Percentiles rank a stretch among this genome's conserved stretches.
phyloP scores from a whole-genome alignment of 2,329 filamentous ascomycete genomes.

The Paracoccidioides brasiliensis region DNA sequence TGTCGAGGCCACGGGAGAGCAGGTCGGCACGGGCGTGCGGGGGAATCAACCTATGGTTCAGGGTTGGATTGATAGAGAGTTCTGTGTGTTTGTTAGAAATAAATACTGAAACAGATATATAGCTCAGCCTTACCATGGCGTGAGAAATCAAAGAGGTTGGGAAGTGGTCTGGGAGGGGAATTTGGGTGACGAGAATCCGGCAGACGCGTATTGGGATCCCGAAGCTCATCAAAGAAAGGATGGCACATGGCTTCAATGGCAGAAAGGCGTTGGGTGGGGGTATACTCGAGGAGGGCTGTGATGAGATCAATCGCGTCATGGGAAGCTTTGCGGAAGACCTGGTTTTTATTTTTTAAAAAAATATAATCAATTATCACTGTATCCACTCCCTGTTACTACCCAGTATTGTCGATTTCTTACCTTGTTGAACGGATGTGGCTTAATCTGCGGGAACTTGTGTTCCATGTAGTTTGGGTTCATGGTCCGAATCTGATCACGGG shows the following conservation, averaged over 20 bases:
- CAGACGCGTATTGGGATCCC: constrained; percentile 78
- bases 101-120: no score
- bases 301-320: constrained; percentile 89
- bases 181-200: constrained; percentile 88
- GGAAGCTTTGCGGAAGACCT: constrained; percentile 94
- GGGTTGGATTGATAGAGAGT: constrained; percentile 80
- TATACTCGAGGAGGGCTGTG: constrained; percentile 87
- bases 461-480: constrained; percentile 99
- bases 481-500: constrained; percentile 92
- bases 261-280: constrained; percentile 83
- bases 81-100: constrained; percentile 41
- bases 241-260: constrained; percentile 96
- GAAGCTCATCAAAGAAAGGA: constrained; percentile 94
- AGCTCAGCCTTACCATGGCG: constrained; percentile 59
- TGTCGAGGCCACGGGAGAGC: constrained; percentile 67
- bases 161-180: constrained; percentile 66
- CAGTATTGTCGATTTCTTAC: constrained; percentile 23
- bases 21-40: constrained; percentile 64
- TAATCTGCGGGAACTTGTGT: constrained; percentile 99
- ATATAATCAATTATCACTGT: background rate
- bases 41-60: constrained; percentile 83
- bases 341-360: background rate
- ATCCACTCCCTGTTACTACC: background rate
- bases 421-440: constrained; percentile 98
- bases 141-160: constrained; percentile 82